A percentile compares a stretch with the other conserved stretches of the same genome.
Evolutionary conservation across 2,329 filamentous ascomycete genomes (phyloP).

Genomic region (Zalaria obscura): DNA sequence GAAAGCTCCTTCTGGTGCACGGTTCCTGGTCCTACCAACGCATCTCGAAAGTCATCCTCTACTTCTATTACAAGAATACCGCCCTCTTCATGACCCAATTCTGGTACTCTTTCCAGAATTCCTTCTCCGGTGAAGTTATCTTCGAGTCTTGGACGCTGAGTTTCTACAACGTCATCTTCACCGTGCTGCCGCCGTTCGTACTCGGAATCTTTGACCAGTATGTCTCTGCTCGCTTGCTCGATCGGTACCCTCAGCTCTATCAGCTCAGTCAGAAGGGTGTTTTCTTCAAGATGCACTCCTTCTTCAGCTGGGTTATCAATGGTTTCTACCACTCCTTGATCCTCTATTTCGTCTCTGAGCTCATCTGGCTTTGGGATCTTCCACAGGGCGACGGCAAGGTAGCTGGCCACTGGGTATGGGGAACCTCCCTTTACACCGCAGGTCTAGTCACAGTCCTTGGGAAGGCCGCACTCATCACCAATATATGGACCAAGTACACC

Average conservation of each 20-base stretch:
- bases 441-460: conserved; percentile 87
- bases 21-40: conserved; percentile 97
- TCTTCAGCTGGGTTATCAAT: conserved; percentile 83
- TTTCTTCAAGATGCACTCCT: conserved; percentile 88
- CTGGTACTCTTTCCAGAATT: conserved; percentile 98
- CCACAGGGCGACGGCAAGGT: conserved; percentile 65
- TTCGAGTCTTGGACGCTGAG: conserved; percentile 99
- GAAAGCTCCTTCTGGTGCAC: conserved; percentile 87
- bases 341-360: conserved; percentile 71
- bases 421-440: conserved; percentile 82
- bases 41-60: conserved; percentile 91
- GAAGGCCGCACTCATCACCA: conserved; percentile 88
- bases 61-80: conserved; percentile 99
- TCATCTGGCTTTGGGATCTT: conserved; percentile 72
- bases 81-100: conserved; percentile 98
- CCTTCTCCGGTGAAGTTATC: conserved; percentile 93
- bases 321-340: conserved; percentile 92
- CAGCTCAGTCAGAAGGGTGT: conserved; percentile 80
- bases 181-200: conserved; percentile 79
- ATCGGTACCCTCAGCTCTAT: conserved; percentile 94
- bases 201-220: conserved; percentile 97
- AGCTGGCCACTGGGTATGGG: conserved; percentile 96
- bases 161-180: conserved; percentile 98
- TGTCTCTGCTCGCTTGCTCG: conserved; percentile 81
- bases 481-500: conserved; percentile 98